These are phyloP conservation scores for Hyparrhenia diplandra DNA, from an alignment of 176 grass and related monocot species.

Conservation along the genomic window DNA sequence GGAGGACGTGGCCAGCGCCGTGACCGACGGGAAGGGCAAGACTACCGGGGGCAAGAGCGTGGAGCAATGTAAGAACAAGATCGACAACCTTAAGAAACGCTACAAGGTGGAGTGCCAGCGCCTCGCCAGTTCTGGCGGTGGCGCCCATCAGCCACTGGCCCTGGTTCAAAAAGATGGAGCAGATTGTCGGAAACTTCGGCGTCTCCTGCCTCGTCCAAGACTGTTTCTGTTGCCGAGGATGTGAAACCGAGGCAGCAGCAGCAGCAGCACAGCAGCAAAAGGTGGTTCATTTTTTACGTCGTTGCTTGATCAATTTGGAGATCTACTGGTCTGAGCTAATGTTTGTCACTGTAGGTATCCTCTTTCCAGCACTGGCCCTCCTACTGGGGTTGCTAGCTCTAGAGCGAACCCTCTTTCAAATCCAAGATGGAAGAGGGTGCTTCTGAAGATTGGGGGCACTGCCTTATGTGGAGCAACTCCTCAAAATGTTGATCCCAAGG, in stretches of 20 bases:
- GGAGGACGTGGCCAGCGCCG: slow-evolving; percentile 71
- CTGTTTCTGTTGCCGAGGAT: slow-evolving; percentile 15
- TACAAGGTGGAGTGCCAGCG: slow-evolving; percentile 98
- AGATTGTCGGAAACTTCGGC: slow-evolving; percentile 51
- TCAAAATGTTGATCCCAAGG: slow-evolving; percentile 93
- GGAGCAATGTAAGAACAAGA: slow-evolving; percentile 99
- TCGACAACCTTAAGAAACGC: slow-evolving; percentile 95
- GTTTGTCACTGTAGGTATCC: slow-evolving; percentile 38
- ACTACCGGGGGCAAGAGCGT: slow-evolving; percentile 62
- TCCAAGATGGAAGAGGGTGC: slow-evolving; percentile 85
- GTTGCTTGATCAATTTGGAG: slow-evolving; percentile 8
- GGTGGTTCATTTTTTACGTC: slow-evolving; percentile 32
- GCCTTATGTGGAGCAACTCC: slow-evolving; percentile 49
- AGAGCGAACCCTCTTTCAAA: slow-evolving; percentile 37
- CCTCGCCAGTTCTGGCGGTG: slow-evolving; percentile 22
- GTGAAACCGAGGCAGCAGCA: slow-evolving; percentile 6
- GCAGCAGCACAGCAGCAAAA: slow-evolving; percentile 50
- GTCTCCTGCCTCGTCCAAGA: slow-evolving; percentile 44
- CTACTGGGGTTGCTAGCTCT: slow-evolving; percentile 19
- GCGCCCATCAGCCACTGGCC: slow-evolving; percentile 65
- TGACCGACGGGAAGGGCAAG: slow-evolving; percentile 62
- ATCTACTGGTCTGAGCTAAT: slow-evolving; percentile 9
- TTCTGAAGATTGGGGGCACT: slow-evolving; percentile 80
- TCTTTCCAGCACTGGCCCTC: slow-evolving; percentile 30
- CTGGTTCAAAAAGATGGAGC: slow-evolving; percentile 89